These are phyloP conservation scores for Fusarium haematococcum DNA, from an alignment of 2,329 filamentous ascomycete species.

Conservation along the genomic window DNA sequence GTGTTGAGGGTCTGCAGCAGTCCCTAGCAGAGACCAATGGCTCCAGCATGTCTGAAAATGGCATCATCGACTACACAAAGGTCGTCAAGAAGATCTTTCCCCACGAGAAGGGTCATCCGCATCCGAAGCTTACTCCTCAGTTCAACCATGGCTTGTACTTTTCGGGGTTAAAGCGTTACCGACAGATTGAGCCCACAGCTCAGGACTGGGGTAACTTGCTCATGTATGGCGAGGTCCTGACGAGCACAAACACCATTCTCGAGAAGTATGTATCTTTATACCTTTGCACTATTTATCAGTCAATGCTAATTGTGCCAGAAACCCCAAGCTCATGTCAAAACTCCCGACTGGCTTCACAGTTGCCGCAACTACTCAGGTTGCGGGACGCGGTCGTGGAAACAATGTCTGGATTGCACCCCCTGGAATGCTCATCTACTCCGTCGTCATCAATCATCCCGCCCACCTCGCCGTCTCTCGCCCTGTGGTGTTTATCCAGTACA, in stretches of 20 bases:
- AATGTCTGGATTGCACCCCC: conserved; percentile 97
- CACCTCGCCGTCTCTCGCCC: conserved; percentile 78
- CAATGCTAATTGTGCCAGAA: conserved; percentile 61
- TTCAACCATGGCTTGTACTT: conserved; percentile 90
- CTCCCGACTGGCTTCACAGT: conserved; percentile 89
- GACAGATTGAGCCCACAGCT: conserved; percentile 65
- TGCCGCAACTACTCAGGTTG: conserved; percentile 87
- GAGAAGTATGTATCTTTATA: conserved; percentile 67
- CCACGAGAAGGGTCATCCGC: conserved; percentile 76
- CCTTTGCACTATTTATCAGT: too few relatives aligned
- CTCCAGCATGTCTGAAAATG: conserved; percentile 49
- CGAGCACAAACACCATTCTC: conserved; percentile 91
- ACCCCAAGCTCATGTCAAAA: conserved; percentile 78
- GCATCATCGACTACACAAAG: conserved; percentile 79
- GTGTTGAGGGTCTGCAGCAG: conserved; percentile 65
- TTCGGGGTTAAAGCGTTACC: conserved; percentile 75
- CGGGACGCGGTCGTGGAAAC: conserved; percentile 86
- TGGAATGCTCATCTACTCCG: conserved; percentile 88
- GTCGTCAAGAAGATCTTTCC: conserved; percentile 80
- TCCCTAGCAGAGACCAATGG: conserved; percentile 56
- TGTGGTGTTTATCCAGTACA: conserved; percentile 93
- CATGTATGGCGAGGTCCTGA: conserved; percentile 91
- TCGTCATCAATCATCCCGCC: conserved; percentile 85
- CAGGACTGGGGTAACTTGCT: conserved; percentile 80
- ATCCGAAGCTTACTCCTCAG: conserved; percentile 79